Evolutionary conservation across 768 basidiomycete genomes (phyloP).

Genomic region (Baorangia bicolor): DNA sequence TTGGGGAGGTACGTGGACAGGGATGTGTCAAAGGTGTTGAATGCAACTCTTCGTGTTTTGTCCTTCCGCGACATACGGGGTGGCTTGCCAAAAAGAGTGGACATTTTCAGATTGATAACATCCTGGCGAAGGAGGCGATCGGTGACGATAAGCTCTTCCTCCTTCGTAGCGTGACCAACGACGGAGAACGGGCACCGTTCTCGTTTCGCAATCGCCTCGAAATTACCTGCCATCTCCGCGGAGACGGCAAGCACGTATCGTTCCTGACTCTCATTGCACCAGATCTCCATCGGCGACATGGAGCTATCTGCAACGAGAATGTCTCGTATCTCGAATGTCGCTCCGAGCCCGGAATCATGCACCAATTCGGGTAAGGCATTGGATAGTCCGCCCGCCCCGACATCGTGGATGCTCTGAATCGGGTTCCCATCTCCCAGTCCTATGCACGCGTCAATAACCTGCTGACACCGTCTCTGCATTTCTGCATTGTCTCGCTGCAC

Average conservation of each 20-base stretch:
- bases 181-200: constrained; percentile 94
- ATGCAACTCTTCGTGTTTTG: constrained; percentile 39
- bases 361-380: constrained; percentile 97
- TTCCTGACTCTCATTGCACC: constrained; percentile 99
- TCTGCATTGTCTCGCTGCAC: constrained; percentile 98
- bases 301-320: constrained; percentile 88
- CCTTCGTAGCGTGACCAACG: constrained; percentile 82
- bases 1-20: constrained; percentile 65
- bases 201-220: constrained; percentile 76
- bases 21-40: constrained; percentile 66
- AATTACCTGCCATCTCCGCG: constrained; percentile 55
- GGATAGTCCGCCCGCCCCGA: constrained; percentile 94
- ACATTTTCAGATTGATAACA: constrained; percentile 90
- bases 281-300: constrained; percentile 99
- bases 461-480: constrained; percentile 96
- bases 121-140: constrained; percentile 78
- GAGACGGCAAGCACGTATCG: constrained; percentile 93
- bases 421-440: constrained; percentile 61
- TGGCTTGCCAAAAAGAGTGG: constrained; percentile 93
- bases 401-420: constrained; percentile 96
- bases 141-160: constrained; percentile 84
- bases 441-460: constrained; percentile 93
- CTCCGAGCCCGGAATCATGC: constrained; percentile 92
- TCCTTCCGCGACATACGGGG: constrained; percentile 87
- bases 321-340: constrained; percentile 89